phyloP scores from a whole-genome alignment of 75 land plant species.

The Sequoia sempervirens region DNA sequence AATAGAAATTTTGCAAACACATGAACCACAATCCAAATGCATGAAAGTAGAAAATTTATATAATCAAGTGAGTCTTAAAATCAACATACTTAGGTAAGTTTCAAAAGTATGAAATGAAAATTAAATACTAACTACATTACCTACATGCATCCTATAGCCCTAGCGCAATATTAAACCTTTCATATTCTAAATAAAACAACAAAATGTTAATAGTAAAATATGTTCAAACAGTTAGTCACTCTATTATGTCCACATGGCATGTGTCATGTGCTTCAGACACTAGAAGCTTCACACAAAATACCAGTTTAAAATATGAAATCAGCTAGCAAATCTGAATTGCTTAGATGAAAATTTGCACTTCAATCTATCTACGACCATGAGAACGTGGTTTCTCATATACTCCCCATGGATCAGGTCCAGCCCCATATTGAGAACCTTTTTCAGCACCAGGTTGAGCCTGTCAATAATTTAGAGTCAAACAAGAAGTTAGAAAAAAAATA shows the following conservation, averaged over 20 bases:
- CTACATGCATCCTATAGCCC: not conserved
- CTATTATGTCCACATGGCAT: not conserved
- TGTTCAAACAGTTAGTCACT: not conserved
- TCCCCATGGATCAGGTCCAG: conserved; percentile 45
- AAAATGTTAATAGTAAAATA: not conserved
- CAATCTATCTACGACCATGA: conserved; percentile 23
- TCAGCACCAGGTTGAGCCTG: conserved; percentile 32
- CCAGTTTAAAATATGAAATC: not conserved
- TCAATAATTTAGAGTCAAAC: not conserved
- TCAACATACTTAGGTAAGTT: not conserved
- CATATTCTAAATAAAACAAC: not conserved
- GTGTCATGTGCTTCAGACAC: not conserved
- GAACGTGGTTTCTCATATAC: conserved; percentile 35
- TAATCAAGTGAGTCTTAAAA: not conserved
- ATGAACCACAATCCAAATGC: not conserved
- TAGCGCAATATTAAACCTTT: not conserved
- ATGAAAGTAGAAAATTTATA: not conserved
- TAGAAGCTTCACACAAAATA: not conserved
- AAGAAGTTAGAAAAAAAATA: not conserved
- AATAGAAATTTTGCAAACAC: not conserved
- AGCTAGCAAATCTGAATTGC: not conserved
- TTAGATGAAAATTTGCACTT: not conserved
- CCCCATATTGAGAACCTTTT: conserved; percentile 39
- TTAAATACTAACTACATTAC: not conserved
- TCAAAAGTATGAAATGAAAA: not conserved